Conservation (phyloP, 2,329 filamentous ascomycete genomes). For the Aspergillus pseudonomiae region DNA sequence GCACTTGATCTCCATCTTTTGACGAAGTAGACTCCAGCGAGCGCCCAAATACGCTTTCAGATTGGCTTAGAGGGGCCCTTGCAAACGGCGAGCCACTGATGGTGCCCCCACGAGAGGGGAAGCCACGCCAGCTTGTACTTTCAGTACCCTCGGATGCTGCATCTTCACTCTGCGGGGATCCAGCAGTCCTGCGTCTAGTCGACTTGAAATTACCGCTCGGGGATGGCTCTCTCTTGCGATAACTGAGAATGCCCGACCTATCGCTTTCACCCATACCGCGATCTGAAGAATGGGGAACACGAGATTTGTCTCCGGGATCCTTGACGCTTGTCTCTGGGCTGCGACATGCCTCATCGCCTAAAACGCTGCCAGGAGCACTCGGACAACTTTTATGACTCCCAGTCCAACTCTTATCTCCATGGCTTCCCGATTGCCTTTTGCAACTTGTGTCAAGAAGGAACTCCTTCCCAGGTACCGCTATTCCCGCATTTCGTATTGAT, state of each 20-base stretch:
- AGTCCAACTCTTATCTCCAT: conserved; percentile 19
- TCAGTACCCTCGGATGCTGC: conserved; percentile 24
- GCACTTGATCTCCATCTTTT: conserved; percentile 26
- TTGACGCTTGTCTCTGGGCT: conserved; percentile 15
- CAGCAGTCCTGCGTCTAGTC: conserved; percentile 32
- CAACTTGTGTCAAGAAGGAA: conserved; percentile 10
- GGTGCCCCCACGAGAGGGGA: conserved; percentile 36
- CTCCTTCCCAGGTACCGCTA: conserved; percentile 31
- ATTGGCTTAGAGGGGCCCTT: conserved; percentile 41
- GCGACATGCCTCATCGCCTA: conserved; percentile 18
- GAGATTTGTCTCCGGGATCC: conserved; percentile 17
- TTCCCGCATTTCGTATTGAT: conserved; percentile 16
- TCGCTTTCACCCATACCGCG: conserved; percentile 20
- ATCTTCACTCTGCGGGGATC: conserved; percentile 30
- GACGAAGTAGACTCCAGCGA: conserved; percentile 32
- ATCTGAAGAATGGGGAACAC: conserved; percentile 24
- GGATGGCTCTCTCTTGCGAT: conserved; percentile 39
- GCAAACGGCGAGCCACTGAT: conserved; percentile 55
- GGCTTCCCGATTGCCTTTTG: conserved; percentile 16
- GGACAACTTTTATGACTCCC: conserved; percentile 23
- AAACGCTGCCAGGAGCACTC: conserved; percentile 18
- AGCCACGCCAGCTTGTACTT: conserved; percentile 27
- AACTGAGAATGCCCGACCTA: conserved; percentile 8
- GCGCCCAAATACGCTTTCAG: conserved; percentile 33
- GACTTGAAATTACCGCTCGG: conserved; percentile 31